Evolutionary conservation across 352 stramenopile genomes (phyloP), one percentile per base, ranked within the genome.

Genomic region (Phytophthora agathidicida): DNA sequence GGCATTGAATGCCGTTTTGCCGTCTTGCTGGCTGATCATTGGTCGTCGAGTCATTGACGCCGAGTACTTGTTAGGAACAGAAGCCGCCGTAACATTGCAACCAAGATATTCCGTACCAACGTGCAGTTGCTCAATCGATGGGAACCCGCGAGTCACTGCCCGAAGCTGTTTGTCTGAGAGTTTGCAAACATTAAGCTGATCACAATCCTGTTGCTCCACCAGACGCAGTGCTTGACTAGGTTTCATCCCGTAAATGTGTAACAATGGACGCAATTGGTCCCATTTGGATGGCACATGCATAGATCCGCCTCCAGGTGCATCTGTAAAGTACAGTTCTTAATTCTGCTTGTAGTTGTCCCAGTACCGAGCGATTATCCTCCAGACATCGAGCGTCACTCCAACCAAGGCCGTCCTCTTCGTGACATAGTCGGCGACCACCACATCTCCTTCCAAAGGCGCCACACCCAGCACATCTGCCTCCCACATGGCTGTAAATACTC

Each of bases 301-400:
- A n/a, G 24, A 41, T 13, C 17, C 33, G 28, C 41, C 30, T 22
- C 47, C 26, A 19, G n/a, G 39, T 0, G 30, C 48, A 46, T 88
- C 71, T 1, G 53, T 64, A 46, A 91, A 87, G 51, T 67, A 85
- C 5, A 91, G 51, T 36, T 89, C 70, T 53, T 85, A 87, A 39
- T 80, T 75, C 7, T 82, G 67, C 38, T 84, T 76, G 65, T 91
- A 81, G 49, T 67, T 71, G 14, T 57, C 48, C 83, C 83, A 93
- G 50, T 87, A 91, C 26, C 46, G 46, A 33, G 69, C 60, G 14
- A 93, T 73, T 20, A 91, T 51, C 5, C 51, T 41, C 83, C 86
- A 95, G 23, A 90, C 78, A 10, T 85, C 68, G 17, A 60, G 44
- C 14, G 60, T 53, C 28, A 95, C 79, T 17, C 86, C 86, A 2